Evolutionary conservation across 2,329 filamentous ascomycete species (phyloP).

Genomic region (Aspergillus versicolor): DNA sequence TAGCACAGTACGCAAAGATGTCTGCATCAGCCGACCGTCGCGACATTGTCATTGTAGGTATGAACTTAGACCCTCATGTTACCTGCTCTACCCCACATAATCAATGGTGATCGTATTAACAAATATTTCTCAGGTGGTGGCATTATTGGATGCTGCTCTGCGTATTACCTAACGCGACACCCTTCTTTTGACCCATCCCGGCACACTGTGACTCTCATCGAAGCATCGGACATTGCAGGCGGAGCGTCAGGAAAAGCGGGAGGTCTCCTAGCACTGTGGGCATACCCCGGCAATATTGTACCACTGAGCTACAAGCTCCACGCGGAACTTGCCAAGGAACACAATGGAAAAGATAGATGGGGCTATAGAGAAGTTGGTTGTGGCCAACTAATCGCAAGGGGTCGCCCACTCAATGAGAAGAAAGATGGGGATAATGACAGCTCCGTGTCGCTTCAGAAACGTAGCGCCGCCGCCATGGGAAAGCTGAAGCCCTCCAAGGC

Average conservation of each 20-base stretch:
- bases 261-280: constrained; percentile 86
- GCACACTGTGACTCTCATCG: constrained; percentile 80
- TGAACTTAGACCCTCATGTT: constrained; percentile 10
- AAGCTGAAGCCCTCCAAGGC: constrained; percentile 60
- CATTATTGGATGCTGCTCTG: constrained; percentile 87
- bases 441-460: constrained; percentile 57
- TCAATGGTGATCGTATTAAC: constrained; percentile 14
- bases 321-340: constrained; percentile 77
- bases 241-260: constrained; percentile 94
- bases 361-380: constrained; percentile 80
- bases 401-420: constrained; percentile 40
- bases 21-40: constrained; percentile 29
- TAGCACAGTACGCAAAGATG: constrained; percentile 29
- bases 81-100: constrained; percentile 23
- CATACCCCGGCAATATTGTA: constrained; percentile 81
- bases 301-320: constrained; percentile 84
- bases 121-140: constrained; percentile 65
- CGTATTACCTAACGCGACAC: constrained; percentile 88
- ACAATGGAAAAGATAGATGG: constrained; percentile 76
- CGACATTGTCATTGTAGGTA: constrained; percentile 44
- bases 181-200: constrained; percentile 71
- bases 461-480: constrained; percentile 51
- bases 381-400: constrained; percentile 61
- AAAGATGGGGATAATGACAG: constrained; percentile 31
- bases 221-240: constrained; percentile 81